Evolutionary conservation across 192 early-diverging fungal genomes (phyloP).

Genomic region (Rhizoclosmatium globosum): DNA sequence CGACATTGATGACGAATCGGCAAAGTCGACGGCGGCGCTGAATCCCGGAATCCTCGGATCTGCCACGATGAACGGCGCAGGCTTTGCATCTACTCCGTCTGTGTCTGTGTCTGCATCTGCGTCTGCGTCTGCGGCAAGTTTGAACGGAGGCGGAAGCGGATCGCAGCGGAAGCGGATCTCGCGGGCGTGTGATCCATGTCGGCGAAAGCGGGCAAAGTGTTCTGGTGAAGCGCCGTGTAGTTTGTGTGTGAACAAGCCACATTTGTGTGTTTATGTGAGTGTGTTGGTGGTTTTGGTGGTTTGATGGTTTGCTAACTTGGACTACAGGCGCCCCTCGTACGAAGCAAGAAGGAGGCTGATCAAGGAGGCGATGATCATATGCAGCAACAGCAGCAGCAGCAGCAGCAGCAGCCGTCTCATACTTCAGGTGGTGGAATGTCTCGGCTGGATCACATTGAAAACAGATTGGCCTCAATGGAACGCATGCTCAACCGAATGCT

Average conservation of each 20-base stretch:
- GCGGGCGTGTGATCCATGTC: slow-evolving; percentile 41
- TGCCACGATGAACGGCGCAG: no score
- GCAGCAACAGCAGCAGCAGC: neutral
- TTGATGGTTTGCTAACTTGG: neutral
- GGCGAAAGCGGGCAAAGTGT: slow-evolving; percentile 34
- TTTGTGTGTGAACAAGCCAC: slow-evolving; percentile 14
- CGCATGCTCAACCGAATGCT: neutral
- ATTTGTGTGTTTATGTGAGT: slow-evolving; percentile 38
- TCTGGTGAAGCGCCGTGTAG: slow-evolving; percentile 32
- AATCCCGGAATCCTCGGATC: no score
- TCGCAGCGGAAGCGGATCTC: slow-evolving; percentile 5
- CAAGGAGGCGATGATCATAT: neutral
- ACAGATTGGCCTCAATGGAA: slow-evolving; percentile 2
- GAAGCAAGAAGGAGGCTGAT: neutral
- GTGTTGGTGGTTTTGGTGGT: neutral
- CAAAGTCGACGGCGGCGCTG: no score
- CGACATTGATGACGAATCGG: no score
- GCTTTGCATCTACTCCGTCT: no score
- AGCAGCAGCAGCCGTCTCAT: neutral
- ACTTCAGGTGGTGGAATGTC: neutral
- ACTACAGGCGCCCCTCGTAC: neutral
- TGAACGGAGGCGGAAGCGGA: no score
- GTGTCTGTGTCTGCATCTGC: no score
- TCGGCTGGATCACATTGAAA: neutral
- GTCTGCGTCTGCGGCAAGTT: no score